phyloP scores from a whole-genome alignment of 2,329 filamentous ascomycete genomes.

The Fusarium pseudocircinatum region DNA sequence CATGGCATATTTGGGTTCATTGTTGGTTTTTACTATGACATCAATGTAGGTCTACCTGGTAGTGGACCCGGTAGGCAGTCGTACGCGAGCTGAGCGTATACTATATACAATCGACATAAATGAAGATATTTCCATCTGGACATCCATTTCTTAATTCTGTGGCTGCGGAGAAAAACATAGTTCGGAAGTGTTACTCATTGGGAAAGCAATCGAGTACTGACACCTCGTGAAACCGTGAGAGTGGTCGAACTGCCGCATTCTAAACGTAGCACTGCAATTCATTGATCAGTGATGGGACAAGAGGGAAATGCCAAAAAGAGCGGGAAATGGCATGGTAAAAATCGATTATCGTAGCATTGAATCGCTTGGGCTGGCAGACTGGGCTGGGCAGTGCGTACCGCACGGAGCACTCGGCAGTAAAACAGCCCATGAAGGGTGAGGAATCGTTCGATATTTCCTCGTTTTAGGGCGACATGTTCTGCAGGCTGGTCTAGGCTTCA shows the following conservation, averaged over 20 bases:
- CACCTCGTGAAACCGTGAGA: not conserved
- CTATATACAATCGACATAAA: conserved; percentile 24
- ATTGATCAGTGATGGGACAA: not conserved
- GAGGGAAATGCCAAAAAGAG: not conserved
- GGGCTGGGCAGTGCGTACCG: conserved; percentile 21
- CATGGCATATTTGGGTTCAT: conserved; percentile 22
- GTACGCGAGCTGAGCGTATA: conserved; percentile 3
- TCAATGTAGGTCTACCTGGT: conserved; percentile 10
- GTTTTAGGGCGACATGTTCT: conserved; percentile 11
- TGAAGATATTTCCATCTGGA: conserved; percentile 8
- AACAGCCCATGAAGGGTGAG: conserved; percentile 31
- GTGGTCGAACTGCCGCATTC: not conserved
- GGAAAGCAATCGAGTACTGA: not conserved
- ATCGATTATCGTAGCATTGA: conserved; percentile 19
- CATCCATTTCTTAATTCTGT: not conserved
- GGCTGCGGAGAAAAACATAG: not conserved
- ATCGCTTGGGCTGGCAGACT: conserved; percentile 10
- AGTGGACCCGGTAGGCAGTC: not conserved
- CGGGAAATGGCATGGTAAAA: conserved; percentile 18
- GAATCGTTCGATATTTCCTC: conserved; percentile 31
- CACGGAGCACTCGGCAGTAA: conserved; percentile 25
- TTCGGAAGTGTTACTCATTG: not conserved
- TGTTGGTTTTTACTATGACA: conserved; percentile 14
- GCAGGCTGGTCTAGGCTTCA: conserved; percentile 1
- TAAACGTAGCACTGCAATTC: not conserved